Evolutionary conservation across 257 asterid genomes (phyloP).

Genomic region (Petunia axillaris): DNA sequence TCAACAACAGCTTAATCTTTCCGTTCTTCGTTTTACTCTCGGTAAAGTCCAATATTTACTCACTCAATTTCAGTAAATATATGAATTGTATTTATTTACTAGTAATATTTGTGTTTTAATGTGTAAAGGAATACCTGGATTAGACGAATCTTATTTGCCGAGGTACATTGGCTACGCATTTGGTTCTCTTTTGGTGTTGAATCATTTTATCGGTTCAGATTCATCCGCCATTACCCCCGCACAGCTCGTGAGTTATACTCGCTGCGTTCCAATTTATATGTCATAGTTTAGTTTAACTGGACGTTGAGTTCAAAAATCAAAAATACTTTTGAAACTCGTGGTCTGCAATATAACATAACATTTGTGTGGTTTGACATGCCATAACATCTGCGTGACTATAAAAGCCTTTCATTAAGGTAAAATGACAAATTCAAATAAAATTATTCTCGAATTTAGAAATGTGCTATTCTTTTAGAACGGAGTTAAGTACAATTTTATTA

Average conservation of each 20-base stretch:
- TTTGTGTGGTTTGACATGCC: no score
- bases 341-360: no score
- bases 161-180: conserved; percentile 90
- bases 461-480: not conserved
- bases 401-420: no score
- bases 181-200: conserved; percentile 73
- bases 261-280: no score
- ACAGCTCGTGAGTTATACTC: conserved; percentile 58
- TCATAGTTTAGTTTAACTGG: no score
- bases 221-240: conserved; percentile 64
- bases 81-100: not conserved
- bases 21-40: conserved; percentile 94
- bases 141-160: conserved; percentile 93
- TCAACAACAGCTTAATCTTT: conserved; percentile 70
- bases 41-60: conserved; percentile 41
- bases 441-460: no score
- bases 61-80: not conserved
- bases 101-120: not conserved
- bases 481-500: not conserved
- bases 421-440: no score
- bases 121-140: conserved; percentile 75
- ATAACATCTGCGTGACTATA: no score
- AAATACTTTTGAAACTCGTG: no score
- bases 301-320: no score
- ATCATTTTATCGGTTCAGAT: conserved; percentile 76